Conservation (phyloP, 257 asterid species). For the Solanum peruvianum region DNA sequence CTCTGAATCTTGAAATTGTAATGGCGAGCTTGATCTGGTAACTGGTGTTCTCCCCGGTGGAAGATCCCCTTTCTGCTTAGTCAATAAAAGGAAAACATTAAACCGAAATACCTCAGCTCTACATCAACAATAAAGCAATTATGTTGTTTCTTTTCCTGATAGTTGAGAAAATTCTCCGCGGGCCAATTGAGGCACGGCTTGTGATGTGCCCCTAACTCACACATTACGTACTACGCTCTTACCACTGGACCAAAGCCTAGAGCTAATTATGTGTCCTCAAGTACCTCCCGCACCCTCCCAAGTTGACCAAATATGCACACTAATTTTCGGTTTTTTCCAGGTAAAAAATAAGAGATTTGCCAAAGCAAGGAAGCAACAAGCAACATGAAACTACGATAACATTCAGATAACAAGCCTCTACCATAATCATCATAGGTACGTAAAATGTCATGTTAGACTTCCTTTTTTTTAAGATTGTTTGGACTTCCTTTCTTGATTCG, state of each 20-base stretch:
- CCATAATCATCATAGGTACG: no score
- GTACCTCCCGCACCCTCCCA: neutral
- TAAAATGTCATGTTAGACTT: no score
- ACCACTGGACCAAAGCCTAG: neutral
- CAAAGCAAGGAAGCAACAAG: no score
- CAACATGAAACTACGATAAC: no score
- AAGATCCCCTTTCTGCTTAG: slow-evolving; percentile 82
- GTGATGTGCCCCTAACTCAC: neutral
- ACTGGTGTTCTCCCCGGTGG: slow-evolving; percentile 75
- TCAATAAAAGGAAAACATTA: neutral
- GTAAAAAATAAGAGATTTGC: no score
- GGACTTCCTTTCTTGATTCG: no score
- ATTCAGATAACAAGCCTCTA: no score
- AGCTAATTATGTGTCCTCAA: neutral
- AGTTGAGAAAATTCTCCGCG: neutral
- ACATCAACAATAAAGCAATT: neutral
- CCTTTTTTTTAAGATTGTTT: no score
- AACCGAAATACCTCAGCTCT: neutral
- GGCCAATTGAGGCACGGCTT: neutral
- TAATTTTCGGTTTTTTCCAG: no score
- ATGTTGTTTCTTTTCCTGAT: neutral
- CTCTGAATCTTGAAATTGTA: slow-evolving; percentile 76
- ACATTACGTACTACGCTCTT: neutral
- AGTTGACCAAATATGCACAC: neutral
- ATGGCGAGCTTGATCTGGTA: slow-evolving; percentile 23